These are phyloP conservation scores for Citrus cavaleriei DNA, from an alignment of 345 rosid species.

Conservation along the genomic window DNA sequence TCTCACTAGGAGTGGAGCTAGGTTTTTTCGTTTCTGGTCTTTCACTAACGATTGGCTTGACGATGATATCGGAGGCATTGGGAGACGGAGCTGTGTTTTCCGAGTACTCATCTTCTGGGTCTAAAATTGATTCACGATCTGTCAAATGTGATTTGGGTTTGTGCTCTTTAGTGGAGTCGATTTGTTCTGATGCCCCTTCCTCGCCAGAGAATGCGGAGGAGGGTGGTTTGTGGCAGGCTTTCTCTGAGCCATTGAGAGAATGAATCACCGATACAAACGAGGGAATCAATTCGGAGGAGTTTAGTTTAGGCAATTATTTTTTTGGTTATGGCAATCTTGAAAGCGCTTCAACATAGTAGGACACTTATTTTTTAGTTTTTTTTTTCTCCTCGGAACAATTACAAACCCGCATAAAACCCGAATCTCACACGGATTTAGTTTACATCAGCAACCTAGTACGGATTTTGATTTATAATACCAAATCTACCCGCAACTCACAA, in stretches of 20 bases:
- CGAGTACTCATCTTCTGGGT: slow-evolving; percentile 28
- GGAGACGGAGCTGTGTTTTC: slow-evolving; percentile 24
- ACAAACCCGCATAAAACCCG: no score
- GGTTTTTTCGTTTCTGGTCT: slow-evolving; percentile 1
- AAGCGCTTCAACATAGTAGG: no score
- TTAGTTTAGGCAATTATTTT: no score
- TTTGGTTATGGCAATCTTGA: no score
- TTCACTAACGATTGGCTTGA: slow-evolving; percentile 18
- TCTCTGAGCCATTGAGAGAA: slow-evolving; percentile 21
- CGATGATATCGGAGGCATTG: slow-evolving; percentile 18
- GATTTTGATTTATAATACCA: accelerated
- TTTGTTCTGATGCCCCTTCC: neutral
- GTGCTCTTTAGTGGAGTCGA: slow-evolving; percentile 8
- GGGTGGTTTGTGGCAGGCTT: slow-evolving; percentile 28
- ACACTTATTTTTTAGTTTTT: no score
- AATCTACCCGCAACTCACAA: accelerated
- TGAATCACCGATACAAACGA: no score
- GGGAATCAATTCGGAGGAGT: no score
- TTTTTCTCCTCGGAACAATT: no score
- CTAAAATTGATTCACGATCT: slow-evolving; percentile 11
- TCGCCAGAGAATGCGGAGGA: slow-evolving; percentile 31
- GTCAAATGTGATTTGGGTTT: neutral
- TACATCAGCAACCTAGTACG: accelerated
- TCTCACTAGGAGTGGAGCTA: neutral
- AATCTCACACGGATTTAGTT: no score